Evolutionary conservation across 441 rosid species (phyloP).

Genomic region (Adansonia madagascariensis): DNA sequence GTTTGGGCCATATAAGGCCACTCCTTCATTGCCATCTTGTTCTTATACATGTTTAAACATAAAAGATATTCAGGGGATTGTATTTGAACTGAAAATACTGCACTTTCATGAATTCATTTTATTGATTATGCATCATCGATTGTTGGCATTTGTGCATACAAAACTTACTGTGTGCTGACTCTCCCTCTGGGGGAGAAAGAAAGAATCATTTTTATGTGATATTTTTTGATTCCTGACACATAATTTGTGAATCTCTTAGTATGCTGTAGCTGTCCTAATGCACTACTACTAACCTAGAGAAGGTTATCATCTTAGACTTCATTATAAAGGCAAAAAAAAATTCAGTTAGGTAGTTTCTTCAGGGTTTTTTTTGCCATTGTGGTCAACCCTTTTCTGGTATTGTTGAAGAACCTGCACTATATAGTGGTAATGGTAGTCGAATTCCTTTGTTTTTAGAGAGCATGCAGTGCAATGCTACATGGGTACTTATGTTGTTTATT

Average conservation of each 20-base stretch:
- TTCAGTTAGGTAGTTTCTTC: slow-evolving; percentile 3
- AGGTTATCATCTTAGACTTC: not conserved
- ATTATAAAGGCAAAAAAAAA: slow-evolving; percentile 2
- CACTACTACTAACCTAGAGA: not conserved
- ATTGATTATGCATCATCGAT: slow-evolving; percentile 11
- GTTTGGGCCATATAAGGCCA: not conserved
- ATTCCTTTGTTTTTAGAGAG: not conserved
- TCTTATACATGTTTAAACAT: not conserved
- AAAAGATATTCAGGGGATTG: not conserved
- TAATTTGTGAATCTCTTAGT: not conserved
- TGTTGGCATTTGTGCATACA: no score
- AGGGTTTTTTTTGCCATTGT: not conserved
- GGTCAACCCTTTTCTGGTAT: not conserved
- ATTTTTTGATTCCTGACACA: not conserved
- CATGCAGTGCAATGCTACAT: not conserved
- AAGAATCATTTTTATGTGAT: not conserved
- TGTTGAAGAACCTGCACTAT: not conserved
- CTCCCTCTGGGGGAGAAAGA: not conserved
- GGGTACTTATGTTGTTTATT: not conserved
- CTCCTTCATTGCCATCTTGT: not conserved
- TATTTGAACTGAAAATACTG: not conserved
- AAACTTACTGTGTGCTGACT: not conserved
- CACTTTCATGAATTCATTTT: not conserved
- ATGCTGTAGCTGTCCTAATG: not conserved
- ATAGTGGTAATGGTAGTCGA: not conserved